Evolutionary conservation across 345 rosid genomes (phyloP), one percentile per base, ranked within the genome.

Genomic region (Viola odorata): DNA sequence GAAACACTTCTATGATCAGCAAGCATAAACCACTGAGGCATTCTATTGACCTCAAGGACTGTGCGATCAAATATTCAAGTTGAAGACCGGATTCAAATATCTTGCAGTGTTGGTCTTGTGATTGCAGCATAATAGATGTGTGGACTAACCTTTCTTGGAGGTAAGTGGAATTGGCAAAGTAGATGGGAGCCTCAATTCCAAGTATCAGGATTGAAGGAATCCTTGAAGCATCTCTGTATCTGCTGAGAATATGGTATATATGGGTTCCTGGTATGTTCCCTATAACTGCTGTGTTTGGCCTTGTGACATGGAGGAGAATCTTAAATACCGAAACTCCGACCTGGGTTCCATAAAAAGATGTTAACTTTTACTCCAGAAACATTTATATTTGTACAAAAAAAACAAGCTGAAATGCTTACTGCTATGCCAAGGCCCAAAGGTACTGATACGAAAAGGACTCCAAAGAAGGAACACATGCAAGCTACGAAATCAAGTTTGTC

Each of bases 401-500:
- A 23, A 23, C 32, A 3, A 39, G 36, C 8, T 15, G 15, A 45
- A 36, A 41, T 47, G 69, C 91, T 80, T 77, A 94, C 97, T 0
- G 99, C 96, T 44, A 91, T 82, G 60, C 85, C 86, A 45, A 95
- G 89, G 38, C 99, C 99, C 16, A 86, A 65, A 16, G 92, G 95
- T 23, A 95, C 99, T 38, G 99, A 95, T 60, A 95, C 78, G 78
- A 91, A 84, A 63, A 95, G 96, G 45, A 95, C 97, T 0, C 99
- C 99, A 14, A 95, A 78, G 79, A 95, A 95, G 67, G 99, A 84
- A 67, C 82, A 83, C 61, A 82, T 3, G 51, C 97, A 91, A 57
- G 97, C 88, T 53, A 95, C 16, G 78, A 95, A 95, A 70, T 95
- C 99, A 15, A 95, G 89, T 68, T 95, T 91, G 80, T 95, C 97